Base-by-base conservation (phyloP, 148 eudicot genomes). In the Pharnaceum exiguum region DNA sequence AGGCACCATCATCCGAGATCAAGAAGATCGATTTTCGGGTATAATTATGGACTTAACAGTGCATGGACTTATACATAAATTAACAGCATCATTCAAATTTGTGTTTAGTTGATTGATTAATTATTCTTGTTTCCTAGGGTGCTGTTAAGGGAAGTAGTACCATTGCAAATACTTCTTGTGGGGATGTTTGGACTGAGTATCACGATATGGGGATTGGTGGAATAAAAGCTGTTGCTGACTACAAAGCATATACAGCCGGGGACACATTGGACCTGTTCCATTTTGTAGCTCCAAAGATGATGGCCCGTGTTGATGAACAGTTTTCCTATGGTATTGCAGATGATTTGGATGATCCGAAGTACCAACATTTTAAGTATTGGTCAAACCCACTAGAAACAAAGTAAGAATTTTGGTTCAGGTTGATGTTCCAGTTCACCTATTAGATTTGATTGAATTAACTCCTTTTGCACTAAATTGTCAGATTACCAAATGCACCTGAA, bases 121-220 rank as follows among this genome's bases (percentile, higher is more conserved):
- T 39, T 60, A 10, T 47, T 44, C 27, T 16, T 64, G 22, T 51
- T 47, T 8, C 54, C 59, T 72, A 93, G 98, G 96, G 60, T 67
- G 96, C 98, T 29, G 71, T 80, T 11, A 93, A 88, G 80, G 96
- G 98, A 18, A 70, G 53, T 63, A 70, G 53, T 63, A 83, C 71
- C 59, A 36, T 76, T 47, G 96, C 83, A 48, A 93, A 88, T 60
- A 68, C 71, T 36, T 77, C 90, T 21, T 93, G 98, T 43, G 70
- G 79, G 32, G 96, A 83, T 81, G 90, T 87, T 57, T 93, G 96
- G 96, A 93, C 90, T 0, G 98, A 93, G 70, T 93, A 93, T 63
- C 88, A 88, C 67, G 98, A 93, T 57, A 93, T 93, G 98, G 98
- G 98, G 40, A 47, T 83, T 67, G 57, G 77, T n/a, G 98, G 98